A percentile compares a stretch with the other conserved stretches of the same genome.
phyloP scores from a whole-genome alignment of 495 filamentous ascomycete species.

The Daldinia concentrica region DNA sequence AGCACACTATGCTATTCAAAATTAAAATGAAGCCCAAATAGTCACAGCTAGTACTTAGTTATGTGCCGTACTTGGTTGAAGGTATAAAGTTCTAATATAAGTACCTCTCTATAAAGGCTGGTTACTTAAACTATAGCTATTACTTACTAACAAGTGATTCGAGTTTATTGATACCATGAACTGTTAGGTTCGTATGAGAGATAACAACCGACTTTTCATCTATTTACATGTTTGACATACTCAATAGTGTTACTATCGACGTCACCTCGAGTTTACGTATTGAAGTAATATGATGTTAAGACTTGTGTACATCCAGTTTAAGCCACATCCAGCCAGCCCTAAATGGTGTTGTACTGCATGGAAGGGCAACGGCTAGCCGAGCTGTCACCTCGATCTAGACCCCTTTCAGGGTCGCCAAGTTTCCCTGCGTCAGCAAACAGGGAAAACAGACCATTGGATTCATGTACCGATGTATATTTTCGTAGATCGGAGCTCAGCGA shows the following conservation, averaged over 20 bases:
- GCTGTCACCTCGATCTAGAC: slow-evolving; percentile 30
- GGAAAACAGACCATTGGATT: slow-evolving; percentile 15
- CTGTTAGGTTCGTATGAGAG: no score
- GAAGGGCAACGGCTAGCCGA: slow-evolving; percentile 1
- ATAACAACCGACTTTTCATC: no score
- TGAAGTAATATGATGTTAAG: not conserved
- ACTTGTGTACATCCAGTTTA: not conserved
- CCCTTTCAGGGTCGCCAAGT: slow-evolving; percentile 16
- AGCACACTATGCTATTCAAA: no score
- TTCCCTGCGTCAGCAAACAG: slow-evolving; percentile 28
- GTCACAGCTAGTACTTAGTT: no score
- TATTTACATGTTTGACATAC: no score
- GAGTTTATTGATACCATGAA: no score
- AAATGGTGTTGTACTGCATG: slow-evolving; percentile 38
- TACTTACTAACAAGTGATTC: no score
- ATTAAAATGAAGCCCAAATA: no score
- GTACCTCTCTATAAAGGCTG: no score
- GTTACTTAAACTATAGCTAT: no score
- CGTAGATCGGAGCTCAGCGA: slow-evolving; percentile 37
- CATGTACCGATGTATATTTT: slow-evolving; percentile 2
- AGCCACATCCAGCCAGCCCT: slow-evolving; percentile 26
- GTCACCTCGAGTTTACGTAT: not conserved
- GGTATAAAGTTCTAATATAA: no score
- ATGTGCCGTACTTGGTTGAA: no score
- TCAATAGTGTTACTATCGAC: not conserved